Evolutionary conservation across 176 grass and related monocot genomes (phyloP).

Genomic region (Rhynchospora breviuscula): DNA sequence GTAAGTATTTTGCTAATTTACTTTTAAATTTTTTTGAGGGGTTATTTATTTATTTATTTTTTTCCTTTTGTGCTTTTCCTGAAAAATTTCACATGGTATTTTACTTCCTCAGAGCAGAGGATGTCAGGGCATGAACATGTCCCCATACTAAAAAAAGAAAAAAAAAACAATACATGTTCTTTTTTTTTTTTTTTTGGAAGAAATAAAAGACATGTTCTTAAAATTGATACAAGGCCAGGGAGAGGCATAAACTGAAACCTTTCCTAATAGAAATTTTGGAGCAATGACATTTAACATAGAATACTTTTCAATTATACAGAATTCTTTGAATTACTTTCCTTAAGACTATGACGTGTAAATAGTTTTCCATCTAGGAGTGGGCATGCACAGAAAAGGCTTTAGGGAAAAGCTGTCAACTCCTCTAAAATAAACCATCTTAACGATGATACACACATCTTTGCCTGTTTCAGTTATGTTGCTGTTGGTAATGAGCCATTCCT

Average conservation of each 20-base stretch:
- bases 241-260: background rate
- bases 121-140: background rate
- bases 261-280: background rate
- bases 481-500: slow-evolving; percentile 83
- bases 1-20: slow-evolving; percentile 24
- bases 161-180: too few relatives aligned
- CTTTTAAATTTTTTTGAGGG: background rate
- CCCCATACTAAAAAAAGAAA: background rate
- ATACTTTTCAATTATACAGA: background rate
- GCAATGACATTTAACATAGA: background rate
- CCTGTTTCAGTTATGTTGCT: slow-evolving; percentile 34
- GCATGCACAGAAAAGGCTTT: background rate
- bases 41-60: background rate
- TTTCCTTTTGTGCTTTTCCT: background rate
- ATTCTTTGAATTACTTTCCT: background rate
- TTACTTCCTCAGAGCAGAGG: background rate
- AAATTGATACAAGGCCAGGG: background rate
- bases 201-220: background rate
- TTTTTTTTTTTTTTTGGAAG: too few relatives aligned
- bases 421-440: background rate
- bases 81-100: background rate
- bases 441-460: background rate
- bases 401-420: background rate
- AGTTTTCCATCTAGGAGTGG: background rate
- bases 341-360: background rate